phyloP scores from a whole-genome alignment of 2,329 filamentous ascomycete genomes.

The Pseudodiploospora longispora region DNA sequence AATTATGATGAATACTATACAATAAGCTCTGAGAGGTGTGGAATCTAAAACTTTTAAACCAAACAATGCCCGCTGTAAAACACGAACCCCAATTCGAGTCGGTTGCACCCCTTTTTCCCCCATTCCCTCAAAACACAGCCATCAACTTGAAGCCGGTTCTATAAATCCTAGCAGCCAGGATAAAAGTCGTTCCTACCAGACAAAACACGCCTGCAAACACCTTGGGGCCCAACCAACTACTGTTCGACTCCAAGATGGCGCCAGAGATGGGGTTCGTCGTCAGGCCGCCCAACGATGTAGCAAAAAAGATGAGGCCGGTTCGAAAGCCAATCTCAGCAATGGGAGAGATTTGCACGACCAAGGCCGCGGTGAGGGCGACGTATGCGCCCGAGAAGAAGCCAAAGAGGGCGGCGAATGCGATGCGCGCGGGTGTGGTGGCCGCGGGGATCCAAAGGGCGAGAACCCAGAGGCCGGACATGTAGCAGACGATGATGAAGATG shows the following conservation, averaged over 20 bases:
- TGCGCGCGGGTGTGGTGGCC: slow-evolving; percentile 13
- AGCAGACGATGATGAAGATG: slow-evolving; percentile 32
- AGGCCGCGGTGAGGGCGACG: slow-evolving; percentile 21
- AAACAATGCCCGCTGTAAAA: no score
- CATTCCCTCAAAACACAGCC: slow-evolving; percentile 15
- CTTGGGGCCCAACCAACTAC: slow-evolving; percentile 27
- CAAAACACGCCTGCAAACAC: slow-evolving; percentile 27
- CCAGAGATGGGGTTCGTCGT: slow-evolving; percentile 51
- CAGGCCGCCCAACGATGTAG: slow-evolving; percentile 48
- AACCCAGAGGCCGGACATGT: slow-evolving; percentile 24
- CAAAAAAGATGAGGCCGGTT: slow-evolving; percentile 36
- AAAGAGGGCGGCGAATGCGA: slow-evolving; percentile 24
- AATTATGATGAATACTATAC: no score
- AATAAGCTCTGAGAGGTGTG: no score
- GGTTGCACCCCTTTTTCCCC: neutral
- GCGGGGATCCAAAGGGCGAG: slow-evolving; percentile 32
- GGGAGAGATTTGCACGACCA: slow-evolving; percentile 42
- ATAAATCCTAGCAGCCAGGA: slow-evolving; percentile 16
- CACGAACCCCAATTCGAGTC: no score
- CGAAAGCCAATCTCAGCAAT: slow-evolving; percentile 27
- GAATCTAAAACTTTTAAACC: no score
- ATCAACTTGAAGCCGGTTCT: slow-evolving; percentile 18
- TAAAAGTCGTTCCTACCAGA: slow-evolving; percentile 19
- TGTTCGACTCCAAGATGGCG: slow-evolving; percentile 24
- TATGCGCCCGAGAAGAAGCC: slow-evolving; percentile 28